Conservation (phyloP, 2,329 filamentous ascomycete species). For the Botryotinia narcissicola region DNA sequence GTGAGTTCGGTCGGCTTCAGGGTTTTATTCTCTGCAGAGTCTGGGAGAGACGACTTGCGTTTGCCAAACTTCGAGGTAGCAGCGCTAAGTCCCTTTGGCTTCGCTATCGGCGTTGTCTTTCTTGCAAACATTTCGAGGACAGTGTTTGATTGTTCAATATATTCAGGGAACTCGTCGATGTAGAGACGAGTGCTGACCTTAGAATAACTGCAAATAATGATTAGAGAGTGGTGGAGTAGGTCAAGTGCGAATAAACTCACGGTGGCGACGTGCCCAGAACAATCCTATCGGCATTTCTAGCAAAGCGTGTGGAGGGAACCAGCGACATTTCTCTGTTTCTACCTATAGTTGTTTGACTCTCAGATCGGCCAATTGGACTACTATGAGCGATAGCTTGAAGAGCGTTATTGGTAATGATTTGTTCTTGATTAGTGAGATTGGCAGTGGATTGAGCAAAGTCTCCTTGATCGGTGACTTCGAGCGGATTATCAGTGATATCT, state of each 20-base stretch:
- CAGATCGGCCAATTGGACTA: background rate
- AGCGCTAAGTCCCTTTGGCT: background rate
- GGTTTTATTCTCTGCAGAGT: background rate
- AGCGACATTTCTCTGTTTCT: background rate
- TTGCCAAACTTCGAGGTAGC: background rate
- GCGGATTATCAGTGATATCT: too few relatives aligned
- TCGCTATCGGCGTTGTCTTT: background rate
- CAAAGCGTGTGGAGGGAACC: background rate
- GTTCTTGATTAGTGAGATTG: background rate
- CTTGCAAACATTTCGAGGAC: background rate
- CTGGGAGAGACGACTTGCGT: background rate
- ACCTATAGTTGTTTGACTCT: background rate
- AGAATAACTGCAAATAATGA: background rate
- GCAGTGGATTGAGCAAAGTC: background rate
- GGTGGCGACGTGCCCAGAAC: background rate
- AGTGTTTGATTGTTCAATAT: background rate
- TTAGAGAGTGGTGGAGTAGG: background rate
- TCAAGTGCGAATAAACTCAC: background rate
- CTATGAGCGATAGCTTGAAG: background rate
- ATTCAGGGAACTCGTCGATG: background rate
- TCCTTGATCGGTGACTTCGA: background rate
- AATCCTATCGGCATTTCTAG: background rate
- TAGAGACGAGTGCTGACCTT: background rate
- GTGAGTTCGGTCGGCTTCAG: background rate
- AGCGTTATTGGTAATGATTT: background rate